Percentiles rank a stretch among this genome's conserved stretches.
Evolutionary conservation across 2,329 filamentous ascomycete genomes (phyloP).

Genomic region (Penicillium psychrosexuale): DNA sequence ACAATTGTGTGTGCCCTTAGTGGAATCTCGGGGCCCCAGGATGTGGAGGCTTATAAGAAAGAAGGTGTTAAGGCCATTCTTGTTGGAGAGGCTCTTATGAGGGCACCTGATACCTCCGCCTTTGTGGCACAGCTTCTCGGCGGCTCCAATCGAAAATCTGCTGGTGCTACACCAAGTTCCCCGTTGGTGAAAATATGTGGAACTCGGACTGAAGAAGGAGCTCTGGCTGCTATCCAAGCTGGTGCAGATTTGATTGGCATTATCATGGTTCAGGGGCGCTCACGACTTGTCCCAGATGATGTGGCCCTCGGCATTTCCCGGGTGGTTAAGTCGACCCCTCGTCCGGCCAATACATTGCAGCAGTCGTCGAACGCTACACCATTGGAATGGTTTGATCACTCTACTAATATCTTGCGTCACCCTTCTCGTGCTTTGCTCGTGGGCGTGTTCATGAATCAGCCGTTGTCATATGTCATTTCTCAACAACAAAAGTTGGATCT

Average conservation of each 20-base stretch:
- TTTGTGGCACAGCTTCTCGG: constrained; percentile 86
- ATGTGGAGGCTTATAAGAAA: constrained; percentile 81
- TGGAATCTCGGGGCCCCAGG: constrained; percentile 83
- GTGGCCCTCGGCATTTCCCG: constrained; percentile 77
- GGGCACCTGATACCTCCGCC: constrained; percentile 72
- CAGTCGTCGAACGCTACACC: constrained; percentile 27
- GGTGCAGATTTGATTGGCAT: constrained; percentile 93
- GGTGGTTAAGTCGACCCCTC: constrained; percentile 59
- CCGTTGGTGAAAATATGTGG: constrained; percentile 93
- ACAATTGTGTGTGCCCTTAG: constrained; percentile 92
- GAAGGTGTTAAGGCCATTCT: constrained; percentile 91
- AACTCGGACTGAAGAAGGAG: constrained; percentile 77
- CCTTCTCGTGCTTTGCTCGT: constrained; percentile 71
- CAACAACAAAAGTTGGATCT: constrained; percentile 73
- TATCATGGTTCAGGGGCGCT: constrained; percentile 78
- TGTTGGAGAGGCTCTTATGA: constrained; percentile 94
- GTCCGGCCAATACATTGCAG: constrained; percentile 21
- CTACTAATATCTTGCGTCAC: constrained; percentile 47
- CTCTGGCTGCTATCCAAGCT: constrained; percentile 73
- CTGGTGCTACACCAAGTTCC: constrained; percentile 27
- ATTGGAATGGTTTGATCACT: constrained; percentile 68
- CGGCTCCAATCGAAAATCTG: constrained; percentile 34
- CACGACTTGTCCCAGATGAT: constrained; percentile 74
- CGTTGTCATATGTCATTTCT: constrained; percentile 74
- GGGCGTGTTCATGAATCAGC: constrained; percentile 91